These are phyloP conservation scores for Yamadazyma buinensis DNA, from an alignment of 1,139 yeast species.

Conservation along the genomic window DNA sequence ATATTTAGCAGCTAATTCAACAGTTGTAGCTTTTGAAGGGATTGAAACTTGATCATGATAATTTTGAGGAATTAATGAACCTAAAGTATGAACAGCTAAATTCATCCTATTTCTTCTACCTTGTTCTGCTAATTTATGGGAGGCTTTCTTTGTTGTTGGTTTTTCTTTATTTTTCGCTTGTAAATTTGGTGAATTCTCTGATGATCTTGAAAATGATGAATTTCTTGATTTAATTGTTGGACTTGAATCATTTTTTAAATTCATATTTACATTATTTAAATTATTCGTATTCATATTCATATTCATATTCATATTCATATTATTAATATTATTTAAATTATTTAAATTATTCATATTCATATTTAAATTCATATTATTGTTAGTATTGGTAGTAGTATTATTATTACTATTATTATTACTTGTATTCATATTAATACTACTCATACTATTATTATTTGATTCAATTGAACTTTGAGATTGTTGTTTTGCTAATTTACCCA, in stretches of 20 bases:
- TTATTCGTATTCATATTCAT: too few species aligned
- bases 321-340: neutral
- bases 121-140: conserved; percentile 93
- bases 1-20: conserved; percentile 77
- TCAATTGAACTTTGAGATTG: conserved; percentile 9
- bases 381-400: too few species aligned
- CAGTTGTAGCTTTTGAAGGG: conserved; percentile 91
- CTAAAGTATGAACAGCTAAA: conserved; percentile 73
- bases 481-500: conserved; percentile 45
- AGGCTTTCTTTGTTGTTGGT: conserved; percentile 57
- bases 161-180: conserved; percentile 18
- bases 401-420: conserved; percentile 1
- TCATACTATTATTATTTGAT: neutral
- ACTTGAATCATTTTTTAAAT: conserved; percentile 1
- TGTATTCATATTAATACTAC: neutral
- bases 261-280: too few species aligned
- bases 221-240: conserved; percentile 13
- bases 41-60: conserved; percentile 56
- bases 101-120: conserved; percentile 93
- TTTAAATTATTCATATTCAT: neutral
- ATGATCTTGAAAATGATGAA: conserved; percentile 15
- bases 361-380: too few species aligned
- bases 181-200: conserved; percentile 18
- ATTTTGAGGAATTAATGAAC: conserved; percentile 60
- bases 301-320: too few species aligned